phyloP scores from a whole-genome alignment of 2,329 filamentous ascomycete species.

The Beauveria scarabaeidicola region DNA sequence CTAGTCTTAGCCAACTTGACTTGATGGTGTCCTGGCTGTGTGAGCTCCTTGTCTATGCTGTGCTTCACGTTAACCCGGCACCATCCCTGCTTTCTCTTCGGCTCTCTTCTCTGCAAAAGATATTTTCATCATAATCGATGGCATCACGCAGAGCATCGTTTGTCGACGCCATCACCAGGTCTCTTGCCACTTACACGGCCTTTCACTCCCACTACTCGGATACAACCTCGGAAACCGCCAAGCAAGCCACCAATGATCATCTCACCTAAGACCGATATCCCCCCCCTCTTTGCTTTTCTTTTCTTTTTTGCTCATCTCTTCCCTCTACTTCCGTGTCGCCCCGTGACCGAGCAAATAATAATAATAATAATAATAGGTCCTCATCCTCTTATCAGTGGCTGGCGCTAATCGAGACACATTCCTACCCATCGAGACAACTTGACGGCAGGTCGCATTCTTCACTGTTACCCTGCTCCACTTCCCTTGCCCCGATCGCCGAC shows the following conservation, averaged over 20 bases:
- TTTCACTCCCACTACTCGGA: neutral
- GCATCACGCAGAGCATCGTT: neutral
- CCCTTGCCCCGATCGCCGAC: neutral
- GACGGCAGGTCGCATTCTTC: constrained; percentile 4
- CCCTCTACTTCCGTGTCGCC: neutral
- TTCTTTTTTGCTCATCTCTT: neutral
- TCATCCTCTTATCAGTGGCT: neutral
- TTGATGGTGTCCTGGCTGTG: too few relatives aligned
- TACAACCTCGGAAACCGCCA: neutral
- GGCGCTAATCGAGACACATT: constrained; percentile 4
- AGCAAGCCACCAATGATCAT: neutral
- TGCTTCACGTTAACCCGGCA: too few relatives aligned
- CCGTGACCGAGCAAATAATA: neutral
- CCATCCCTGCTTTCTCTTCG: too few relatives aligned
- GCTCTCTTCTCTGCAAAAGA: too few relatives aligned
- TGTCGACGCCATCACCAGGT: neutral
- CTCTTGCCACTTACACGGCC: neutral
- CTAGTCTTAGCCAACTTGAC: too few relatives aligned
- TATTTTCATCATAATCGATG: too few relatives aligned
- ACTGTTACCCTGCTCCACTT: neutral
- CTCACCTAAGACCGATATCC: neutral
- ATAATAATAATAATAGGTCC: too few relatives aligned
- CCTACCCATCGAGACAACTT: neutral
- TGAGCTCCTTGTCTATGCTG: too few relatives aligned
- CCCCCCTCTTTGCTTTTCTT: neutral